Base-by-base conservation (phyloP, 495 filamentous ascomycete genomes). In the Patellaria atrata region DNA sequence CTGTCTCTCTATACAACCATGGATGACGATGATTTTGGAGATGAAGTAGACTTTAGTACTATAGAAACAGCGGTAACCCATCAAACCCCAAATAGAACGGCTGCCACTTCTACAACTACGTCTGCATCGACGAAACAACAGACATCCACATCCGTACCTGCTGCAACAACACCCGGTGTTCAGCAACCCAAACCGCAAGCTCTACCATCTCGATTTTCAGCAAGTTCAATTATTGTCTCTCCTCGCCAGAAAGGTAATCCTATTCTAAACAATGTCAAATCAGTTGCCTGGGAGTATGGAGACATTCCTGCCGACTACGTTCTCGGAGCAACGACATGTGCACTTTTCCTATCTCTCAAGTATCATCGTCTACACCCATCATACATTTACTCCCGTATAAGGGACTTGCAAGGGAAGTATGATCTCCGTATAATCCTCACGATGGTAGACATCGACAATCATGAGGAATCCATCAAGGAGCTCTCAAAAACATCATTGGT, bases 291-390 rank as follows among this genome's bases (percentile, higher is more conserved):
- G 89, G 89, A 96, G 57, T 99, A 93, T 53, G 80, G 80, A 25
- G 85, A 94, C 52, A 94, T 92, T 6, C 78, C 78, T 0, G 80
- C 87, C 12, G 89, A 99, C 57, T 99, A 92, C 51, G 79, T 82
- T 6, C 64, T 99, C 2, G 89, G 89, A 4, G 48, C 63, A 15
- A 94, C 85, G 1, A 87, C 87, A 12, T 94, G 87, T 43, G 85
- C 80, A 1, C 64, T 99, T 5, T 99, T 96, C 49, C 66, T 97
- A 30, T 86, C 79, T 17, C 67, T 99, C 21, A 99, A 99, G 57
- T 99, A 99, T 57, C 89, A 97, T 56, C 83, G 89, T 8, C 61
- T 94, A 29, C 91, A 99, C 55, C 89, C 89, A 1, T 89, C 96
- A 57, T 99, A 99, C 61, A 81, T 99, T 51, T 94, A 94, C 65